Evolutionary conservation across 1,139 yeast species (phyloP), one percentile per base, ranked within the genome.

Genomic region (Nakaseomyces delphensis): DNA sequence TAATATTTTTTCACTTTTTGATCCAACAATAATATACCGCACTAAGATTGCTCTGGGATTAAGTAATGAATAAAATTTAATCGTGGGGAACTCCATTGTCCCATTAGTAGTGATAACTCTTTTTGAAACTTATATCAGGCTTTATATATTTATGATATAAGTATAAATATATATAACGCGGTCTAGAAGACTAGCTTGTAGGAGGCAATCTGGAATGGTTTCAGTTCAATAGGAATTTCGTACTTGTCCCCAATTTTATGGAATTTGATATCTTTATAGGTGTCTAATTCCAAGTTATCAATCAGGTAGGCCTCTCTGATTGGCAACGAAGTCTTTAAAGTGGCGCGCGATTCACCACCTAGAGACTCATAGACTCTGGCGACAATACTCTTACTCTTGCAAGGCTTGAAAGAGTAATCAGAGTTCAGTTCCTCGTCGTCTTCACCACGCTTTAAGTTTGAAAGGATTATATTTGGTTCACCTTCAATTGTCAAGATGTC

Each of bases 361-460:
- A 89, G 69, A 0, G 95, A 68, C 56, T 89, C 97, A 63, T 86
- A 89, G 1, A 85, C 74, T 54, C 97, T 74, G 29, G 83, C 69
- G 27, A 87, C 70, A 31, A 85, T 66, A 1, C 83, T 74, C 48
- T 71, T 74, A 37, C 68, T 66, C 11, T 49, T 45, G 21, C 40
- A 28, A 15, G 49, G 40, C 8, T 52, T 46, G n/a, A 55, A 40
- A 13, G 59, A 52, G 42, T 63, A 62, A 23, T 66, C 58, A 15
- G 62, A 63, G 32, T 59, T 57, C 30, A 75, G 67, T 43, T 74
- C 83, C 30, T 62, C 67, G 58, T 89, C 96, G 57, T 84, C 89
- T 57, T 89, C 97, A 19, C 86, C 87, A 54, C 96, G 76, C 65
- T 91, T 91, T 43, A 91, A 64, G 49, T 86, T 81, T 8, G 93